Percentiles rank a stretch among this genome's conserved stretches.
These are phyloP conservation scores for Malbranchea cinnamomea DNA, from an alignment of 2,329 filamentous ascomycete genomes.

Conservation along the genomic window DNA sequence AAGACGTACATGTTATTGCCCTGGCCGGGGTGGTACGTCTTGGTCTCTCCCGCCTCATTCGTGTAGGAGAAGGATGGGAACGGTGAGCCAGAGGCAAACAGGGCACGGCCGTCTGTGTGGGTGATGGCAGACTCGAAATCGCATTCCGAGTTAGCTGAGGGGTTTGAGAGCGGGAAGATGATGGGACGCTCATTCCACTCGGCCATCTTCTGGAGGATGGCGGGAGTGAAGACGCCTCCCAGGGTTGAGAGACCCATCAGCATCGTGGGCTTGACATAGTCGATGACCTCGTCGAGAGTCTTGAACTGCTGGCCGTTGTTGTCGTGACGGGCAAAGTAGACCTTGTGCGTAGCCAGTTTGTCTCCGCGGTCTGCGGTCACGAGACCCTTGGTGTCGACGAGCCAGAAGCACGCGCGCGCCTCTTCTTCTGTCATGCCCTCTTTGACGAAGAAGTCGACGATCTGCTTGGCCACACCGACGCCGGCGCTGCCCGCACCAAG, in stretches of 20 bases:
- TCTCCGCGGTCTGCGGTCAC: conserved; percentile 89
- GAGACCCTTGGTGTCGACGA: conserved; percentile 92
- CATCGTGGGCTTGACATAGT: conserved; percentile 88
- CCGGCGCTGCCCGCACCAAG: conserved; percentile 90
- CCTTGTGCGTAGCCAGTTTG: conserved; percentile 76
- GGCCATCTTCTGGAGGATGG: conserved; percentile 53
- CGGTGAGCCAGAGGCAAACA: conserved; percentile 92
- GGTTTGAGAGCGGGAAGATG: conserved; percentile 94
- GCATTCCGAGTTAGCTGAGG: conserved; percentile 91
- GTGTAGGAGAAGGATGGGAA: conserved; percentile 62
- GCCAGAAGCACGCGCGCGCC: conserved; percentile 85
- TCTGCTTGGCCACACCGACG: conserved; percentile 93
- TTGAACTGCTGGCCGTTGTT: conserved; percentile 53
- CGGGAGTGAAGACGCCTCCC: conserved; percentile 83
- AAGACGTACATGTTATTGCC: conserved; percentile 84
- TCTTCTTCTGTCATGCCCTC: conserved; percentile 78
- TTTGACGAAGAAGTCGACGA: conserved; percentile 91
- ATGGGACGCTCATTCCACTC: conserved; percentile 63
- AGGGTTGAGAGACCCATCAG: conserved; percentile 90
- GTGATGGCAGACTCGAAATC: conserved; percentile 87
- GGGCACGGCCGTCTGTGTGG: conserved; percentile 76
- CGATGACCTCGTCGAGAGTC: conserved; percentile 77
- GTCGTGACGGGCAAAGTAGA: conserved; percentile 51
- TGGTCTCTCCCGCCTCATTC: conserved; percentile 39
- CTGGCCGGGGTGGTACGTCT: conserved; percentile 64